Evolutionary conservation across 345 rosid species (phyloP).

Genomic region (Populus euphratica): DNA sequence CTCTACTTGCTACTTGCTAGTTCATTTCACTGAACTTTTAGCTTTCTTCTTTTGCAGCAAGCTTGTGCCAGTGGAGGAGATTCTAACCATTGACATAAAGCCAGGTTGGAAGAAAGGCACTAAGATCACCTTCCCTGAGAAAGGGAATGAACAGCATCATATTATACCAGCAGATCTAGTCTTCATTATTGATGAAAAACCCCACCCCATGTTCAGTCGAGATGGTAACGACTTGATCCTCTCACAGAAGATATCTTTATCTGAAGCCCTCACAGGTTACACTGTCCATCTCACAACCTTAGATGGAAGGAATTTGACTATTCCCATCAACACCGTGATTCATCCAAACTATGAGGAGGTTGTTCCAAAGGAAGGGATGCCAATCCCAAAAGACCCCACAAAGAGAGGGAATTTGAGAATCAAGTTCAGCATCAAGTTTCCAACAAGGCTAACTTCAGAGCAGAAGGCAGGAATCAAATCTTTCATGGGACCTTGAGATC

Average conservation of each 20-base stretch:
- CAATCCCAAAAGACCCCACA: slow-evolving; percentile 8
- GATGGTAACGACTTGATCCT: slow-evolving; percentile 10
- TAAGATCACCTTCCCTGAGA: slow-evolving; percentile 19
- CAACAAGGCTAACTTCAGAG: slow-evolving; percentile 26
- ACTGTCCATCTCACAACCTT: slow-evolving; percentile 18
- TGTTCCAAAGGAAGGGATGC: slow-evolving; percentile 17
- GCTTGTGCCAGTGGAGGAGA: slow-evolving; percentile 9
- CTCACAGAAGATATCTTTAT: slow-evolving; percentile 4
- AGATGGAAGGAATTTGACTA: slow-evolving; percentile 11
- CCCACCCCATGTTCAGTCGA: slow-evolving; percentile 9
- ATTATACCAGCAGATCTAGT: slow-evolving; percentile 14
- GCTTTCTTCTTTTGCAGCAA: background rate
- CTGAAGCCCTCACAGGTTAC: slow-evolving; percentile 16
- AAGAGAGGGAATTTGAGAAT: slow-evolving; percentile 18
- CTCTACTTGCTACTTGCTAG: background rate
- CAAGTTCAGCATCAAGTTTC: slow-evolving; percentile 12
- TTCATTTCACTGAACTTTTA: background rate
- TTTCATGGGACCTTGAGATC: slow-evolving; percentile 33
- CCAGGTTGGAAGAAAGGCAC: slow-evolving; percentile 20
- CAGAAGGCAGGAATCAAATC: slow-evolving; percentile 52
- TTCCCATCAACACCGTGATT: slow-evolving; percentile 13
- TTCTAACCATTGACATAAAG: slow-evolving; percentile 8
- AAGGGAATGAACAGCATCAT: slow-evolving; percentile 10
- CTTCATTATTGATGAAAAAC: slow-evolving; percentile 12
- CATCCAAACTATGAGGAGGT: slow-evolving; percentile 18